Conservation (phyloP, 2,329 filamentous ascomycete species). For the Penicillium sp. region DNA sequence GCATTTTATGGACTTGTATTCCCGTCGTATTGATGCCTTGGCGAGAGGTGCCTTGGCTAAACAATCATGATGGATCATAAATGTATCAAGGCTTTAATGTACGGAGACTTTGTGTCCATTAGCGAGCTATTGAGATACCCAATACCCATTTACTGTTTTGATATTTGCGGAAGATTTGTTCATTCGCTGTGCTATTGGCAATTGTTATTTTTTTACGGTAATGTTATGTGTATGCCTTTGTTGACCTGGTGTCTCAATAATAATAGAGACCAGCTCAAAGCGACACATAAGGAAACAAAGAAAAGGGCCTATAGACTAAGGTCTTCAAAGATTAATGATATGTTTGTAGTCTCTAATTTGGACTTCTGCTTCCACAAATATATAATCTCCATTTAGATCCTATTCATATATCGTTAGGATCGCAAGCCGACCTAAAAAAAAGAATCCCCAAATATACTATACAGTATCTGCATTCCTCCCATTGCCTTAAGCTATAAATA, state of each 20-base stretch:
- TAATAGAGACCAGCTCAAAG: not conserved
- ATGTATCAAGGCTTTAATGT: not conserved
- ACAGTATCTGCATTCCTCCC: no score
- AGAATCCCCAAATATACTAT: no score
- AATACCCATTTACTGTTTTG: not conserved
- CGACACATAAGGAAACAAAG: not conserved
- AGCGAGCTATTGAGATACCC: not conserved
- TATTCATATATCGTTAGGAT: not conserved
- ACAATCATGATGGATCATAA: not conserved
- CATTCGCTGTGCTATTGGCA: no score
- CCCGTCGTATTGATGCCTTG: conserved; percentile 66
- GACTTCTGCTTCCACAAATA: not conserved
- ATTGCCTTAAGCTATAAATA: no score
- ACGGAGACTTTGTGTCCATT: not conserved
- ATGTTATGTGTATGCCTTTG: not conserved
- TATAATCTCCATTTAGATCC: not conserved
- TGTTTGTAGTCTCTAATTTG: no score
- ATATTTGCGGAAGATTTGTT: not conserved
- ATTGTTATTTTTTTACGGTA: not conserved
- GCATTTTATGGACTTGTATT: conserved; percentile 78
- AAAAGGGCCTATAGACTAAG: not conserved
- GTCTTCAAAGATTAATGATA: not conserved
- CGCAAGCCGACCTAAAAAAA: no score
- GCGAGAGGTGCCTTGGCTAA: conserved; percentile 65
- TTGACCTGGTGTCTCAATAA: not conserved